Base-by-base conservation (phyloP, 441 rosid genomes). In the Adansonia madagascariensis region DNA sequence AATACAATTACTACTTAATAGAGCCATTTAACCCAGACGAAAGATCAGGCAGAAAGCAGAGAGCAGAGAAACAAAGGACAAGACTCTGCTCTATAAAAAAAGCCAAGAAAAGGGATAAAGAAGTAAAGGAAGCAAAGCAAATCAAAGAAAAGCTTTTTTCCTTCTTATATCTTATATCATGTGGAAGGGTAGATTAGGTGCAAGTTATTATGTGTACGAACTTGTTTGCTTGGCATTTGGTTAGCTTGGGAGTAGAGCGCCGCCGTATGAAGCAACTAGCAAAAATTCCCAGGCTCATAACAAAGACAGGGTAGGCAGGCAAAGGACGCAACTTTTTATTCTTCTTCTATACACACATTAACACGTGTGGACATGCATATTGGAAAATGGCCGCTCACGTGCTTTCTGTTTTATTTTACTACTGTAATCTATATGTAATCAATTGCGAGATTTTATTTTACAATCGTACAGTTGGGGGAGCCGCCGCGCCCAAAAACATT, bases 241-340 rank as follows among this genome's bases (percentile, higher is more conserved):
- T 35, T 35, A 35, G 39, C 39, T 35, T 35, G 39, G 39, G 39
- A 35, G 67, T 68, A 49, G 47, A n/a, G 74, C 80, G 83, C 82
- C 83, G 83, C 75, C 83, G 69, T 56, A 8, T 63, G 2, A 12
- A 68, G 46, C 63, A 68, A 8, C 6, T 27, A 56, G 53, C 67
- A 3, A 57, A 8, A 4, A 18, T 1, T 18, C 24, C 8, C 35
- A 3, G 8, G 52, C 43, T 41, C 44, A 41, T 6, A 14, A 49
- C 1, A 22, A 44, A 35, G 39, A 35, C 39, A 3, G 39, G 39
- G 39, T 35, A 35, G 39, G 39, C 39, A 35, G 15, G 60, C 55
- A 59, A 20, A 59, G 15, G 64, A 1, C 43, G 3, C 8, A 11
- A 15, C 2, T 12, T 12, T 41, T 41, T 27, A 20, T 3, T 47